Evolutionary conservation across 257 asterid genomes (phyloP), one percentile per base, ranked within the genome.

Genomic region (Gentiana macrophylla): DNA sequence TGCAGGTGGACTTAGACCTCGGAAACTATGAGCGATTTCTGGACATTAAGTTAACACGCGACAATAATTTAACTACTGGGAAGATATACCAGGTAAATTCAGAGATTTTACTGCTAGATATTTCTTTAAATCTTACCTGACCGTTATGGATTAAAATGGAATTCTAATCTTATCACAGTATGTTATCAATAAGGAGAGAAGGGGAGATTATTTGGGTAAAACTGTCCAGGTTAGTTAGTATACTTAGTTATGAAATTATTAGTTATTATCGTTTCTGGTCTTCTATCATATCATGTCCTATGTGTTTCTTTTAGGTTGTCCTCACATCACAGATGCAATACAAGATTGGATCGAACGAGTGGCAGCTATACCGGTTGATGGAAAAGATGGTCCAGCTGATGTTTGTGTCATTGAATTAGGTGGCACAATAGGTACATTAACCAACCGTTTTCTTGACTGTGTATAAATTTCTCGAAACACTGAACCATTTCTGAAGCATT

Each of bases 1-100:
- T 76, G 67, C 71, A 89, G 97, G 97, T 89, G 90, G 97, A 89
- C 82, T 79, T 89, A 63, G 97, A 89, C 80, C 95, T 89, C 49
- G 97, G 97, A 52, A 89, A 89, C 74, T 89, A 89, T 53, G 97
- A 89, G 70, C 93, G 97, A 36, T 89, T 89, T 58, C 77, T 89
- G 69, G 90, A 89, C 76, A 79, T 84, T 57, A 84, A 74, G 61
- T 64, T 86, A 70, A 89, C 95, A 0, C 77, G 93, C 43, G 95
- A 89, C 62, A 84, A 89, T 67, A 89, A 89, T 61, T 78, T 89
- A 63, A 89, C 97, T 5, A 89, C 94, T 3, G 97, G 97, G 54
- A 89, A 89, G 74, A 77, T 89, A 69, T 89, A 78, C 82, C 94
- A 89, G 93, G 97, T 72, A 76, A 8, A 71, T 8, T 8, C 4